phyloP scores from a whole-genome alignment of 2,329 filamentous ascomycete species.

The Xenosphaeropsis pyriputrescens region DNA sequence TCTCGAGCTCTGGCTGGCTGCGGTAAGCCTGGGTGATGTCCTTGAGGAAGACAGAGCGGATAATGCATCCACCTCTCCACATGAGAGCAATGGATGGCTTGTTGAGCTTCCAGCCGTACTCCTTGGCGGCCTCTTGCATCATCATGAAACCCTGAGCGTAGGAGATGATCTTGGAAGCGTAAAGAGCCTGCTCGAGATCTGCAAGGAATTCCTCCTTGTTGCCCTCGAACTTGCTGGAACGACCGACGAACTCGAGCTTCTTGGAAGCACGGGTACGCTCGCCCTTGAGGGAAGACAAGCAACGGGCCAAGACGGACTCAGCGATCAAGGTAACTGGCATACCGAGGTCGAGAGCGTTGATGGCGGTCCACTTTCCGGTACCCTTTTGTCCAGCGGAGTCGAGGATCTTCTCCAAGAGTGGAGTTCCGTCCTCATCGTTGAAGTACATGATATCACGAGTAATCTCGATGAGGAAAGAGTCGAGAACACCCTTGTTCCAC shows the following conservation, averaged over 20 bases:
- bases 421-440: slow-evolving; percentile 84
- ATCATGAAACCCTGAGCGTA: slow-evolving; percentile 99
- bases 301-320: slow-evolving; percentile 90
- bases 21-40: slow-evolving; percentile 98
- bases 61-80: slow-evolving; percentile 99
- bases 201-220: slow-evolving; percentile 89
- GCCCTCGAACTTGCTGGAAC: slow-evolving; percentile 67
- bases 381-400: slow-evolving; percentile 98
- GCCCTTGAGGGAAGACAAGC: slow-evolving; percentile 84
- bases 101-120: slow-evolving; percentile 98
- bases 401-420: slow-evolving; percentile 96
- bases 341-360: slow-evolving; percentile 95
- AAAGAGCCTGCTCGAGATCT: slow-evolving; percentile 96
- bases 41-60: slow-evolving; percentile 99
- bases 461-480: slow-evolving; percentile 99
- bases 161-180: slow-evolving; percentile 99
- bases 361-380: slow-evolving; percentile 99
- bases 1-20: slow-evolving; percentile 86
- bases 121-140: slow-evolving; percentile 94
- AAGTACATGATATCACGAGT: slow-evolving; percentile 97
- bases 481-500: slow-evolving; percentile 98
- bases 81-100: slow-evolving; percentile 99
- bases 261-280: slow-evolving; percentile 75
- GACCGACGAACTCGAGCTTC: slow-evolving; percentile 62
- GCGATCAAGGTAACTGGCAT: slow-evolving; percentile 98